phyloP scores from a whole-genome alignment of 441 rosid species.

The Jatropha podagrica region DNA sequence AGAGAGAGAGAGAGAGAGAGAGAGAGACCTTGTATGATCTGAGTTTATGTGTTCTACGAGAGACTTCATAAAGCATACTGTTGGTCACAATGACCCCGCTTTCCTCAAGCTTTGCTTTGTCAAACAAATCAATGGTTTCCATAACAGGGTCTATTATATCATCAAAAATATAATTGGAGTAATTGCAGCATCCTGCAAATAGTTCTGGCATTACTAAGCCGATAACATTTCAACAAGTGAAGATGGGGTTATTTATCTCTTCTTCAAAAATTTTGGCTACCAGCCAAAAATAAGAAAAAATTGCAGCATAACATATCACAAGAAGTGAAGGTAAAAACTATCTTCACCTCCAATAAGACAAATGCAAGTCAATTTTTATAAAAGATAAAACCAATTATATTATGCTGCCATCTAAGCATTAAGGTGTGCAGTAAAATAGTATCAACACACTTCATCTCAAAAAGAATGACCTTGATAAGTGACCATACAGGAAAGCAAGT shows the following conservation, averaged over 20 bases:
- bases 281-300: slow-evolving; percentile 1
- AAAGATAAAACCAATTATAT: too few relatives aligned
- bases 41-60: slow-evolving; percentile 41
- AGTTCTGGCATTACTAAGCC: slow-evolving; percentile 20
- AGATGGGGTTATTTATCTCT: background rate
- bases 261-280: background rate
- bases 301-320: background rate
- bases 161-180: slow-evolving; percentile 16
- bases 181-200: slow-evolving; percentile 35
- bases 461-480: background rate
- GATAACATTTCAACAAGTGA: slow-evolving; percentile 8
- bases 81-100: slow-evolving; percentile 38
- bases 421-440: background rate
- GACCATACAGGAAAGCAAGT: background rate
- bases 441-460: background rate
- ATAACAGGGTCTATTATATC: slow-evolving; percentile 32
- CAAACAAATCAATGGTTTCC: slow-evolving; percentile 51
- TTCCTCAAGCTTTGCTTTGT: slow-evolving; percentile 42
- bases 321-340: too few relatives aligned
- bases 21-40: slow-evolving; percentile 68
- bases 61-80: slow-evolving; percentile 48
- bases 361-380: too few relatives aligned
- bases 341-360: too few relatives aligned
- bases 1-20: slow-evolving; percentile 34
- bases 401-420: background rate